phyloP scores from a whole-genome alignment of 805 yeast genomes.

The Lipomyces spencermartinsiae region DNA sequence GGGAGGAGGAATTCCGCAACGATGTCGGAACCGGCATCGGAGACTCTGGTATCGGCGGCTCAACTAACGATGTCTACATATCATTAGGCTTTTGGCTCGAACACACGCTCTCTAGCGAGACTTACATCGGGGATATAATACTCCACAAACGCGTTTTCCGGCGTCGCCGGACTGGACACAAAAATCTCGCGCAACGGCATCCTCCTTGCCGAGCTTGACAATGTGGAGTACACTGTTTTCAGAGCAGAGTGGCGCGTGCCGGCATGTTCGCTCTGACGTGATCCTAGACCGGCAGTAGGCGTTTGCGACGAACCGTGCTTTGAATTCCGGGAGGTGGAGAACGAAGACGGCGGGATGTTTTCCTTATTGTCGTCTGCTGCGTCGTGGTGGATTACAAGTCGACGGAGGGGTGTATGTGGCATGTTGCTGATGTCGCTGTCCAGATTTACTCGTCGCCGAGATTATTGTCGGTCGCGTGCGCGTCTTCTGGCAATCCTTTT shows the following conservation, averaged over 20 bases:
- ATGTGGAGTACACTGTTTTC: slow-evolving; percentile 1
- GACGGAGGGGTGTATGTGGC: not conserved
- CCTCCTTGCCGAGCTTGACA: not conserved
- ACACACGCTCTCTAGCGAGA: not conserved
- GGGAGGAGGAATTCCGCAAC: not conserved
- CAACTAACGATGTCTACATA: slow-evolving; percentile 8
- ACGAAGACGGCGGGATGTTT: slow-evolving; percentile 20
- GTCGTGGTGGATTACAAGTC: slow-evolving; percentile 10
- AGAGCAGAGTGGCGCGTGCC: not conserved
- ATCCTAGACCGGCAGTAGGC: not conserved
- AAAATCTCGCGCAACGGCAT: slow-evolving; percentile 28
- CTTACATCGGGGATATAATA: slow-evolving; percentile 23
- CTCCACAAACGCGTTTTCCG: slow-evolving; percentile 31
- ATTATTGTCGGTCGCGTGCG: not conserved
- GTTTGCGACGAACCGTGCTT: not conserved
- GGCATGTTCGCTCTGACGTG: not conserved
- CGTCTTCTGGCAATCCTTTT: not conserved
- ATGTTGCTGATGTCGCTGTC: not conserved
- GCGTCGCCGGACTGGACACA: slow-evolving; percentile 33
- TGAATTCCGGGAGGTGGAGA: not conserved
- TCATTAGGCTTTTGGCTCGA: not conserved
- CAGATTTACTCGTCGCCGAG: no score
- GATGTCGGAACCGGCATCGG: not conserved
- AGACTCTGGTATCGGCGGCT: slow-evolving; percentile 6
- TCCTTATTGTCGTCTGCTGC: slow-evolving; percentile 25